Percentiles rank a stretch among this genome's conserved stretches.
These are phyloP conservation scores for Hymenoscyphus occultus DNA, from an alignment of 2,329 filamentous ascomycete genomes.

Conservation along the genomic window DNA sequence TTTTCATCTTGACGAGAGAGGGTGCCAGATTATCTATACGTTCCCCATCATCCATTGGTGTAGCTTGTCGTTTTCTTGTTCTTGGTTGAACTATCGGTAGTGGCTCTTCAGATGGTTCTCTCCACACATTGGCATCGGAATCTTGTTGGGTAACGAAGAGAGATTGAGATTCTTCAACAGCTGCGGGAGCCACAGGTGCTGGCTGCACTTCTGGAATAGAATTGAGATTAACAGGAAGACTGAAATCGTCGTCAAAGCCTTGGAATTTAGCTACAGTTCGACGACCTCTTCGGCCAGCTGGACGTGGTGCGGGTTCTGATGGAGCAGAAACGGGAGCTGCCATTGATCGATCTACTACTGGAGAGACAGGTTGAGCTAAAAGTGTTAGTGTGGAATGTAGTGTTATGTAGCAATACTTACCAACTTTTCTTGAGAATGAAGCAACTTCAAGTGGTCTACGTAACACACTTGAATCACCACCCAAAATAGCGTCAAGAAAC, in stretches of 20 bases:
- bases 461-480: conserved; percentile 70
- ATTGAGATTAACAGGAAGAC: conserved; percentile 14
- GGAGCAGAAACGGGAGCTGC: conserved; percentile 2
- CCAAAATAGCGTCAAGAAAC: conserved; percentile 85
- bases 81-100: conserved; percentile 17
- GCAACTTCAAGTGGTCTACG: conserved; percentile 63
- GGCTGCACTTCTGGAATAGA: conserved; percentile 37
- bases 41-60: conserved; percentile 44
- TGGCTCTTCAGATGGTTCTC: conserved; percentile 18
- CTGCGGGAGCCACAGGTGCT: conserved; percentile 9
- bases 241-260: conserved; percentile 61
- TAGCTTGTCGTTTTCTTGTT: conserved; percentile 44
- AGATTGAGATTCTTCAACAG: conserved; percentile 37
- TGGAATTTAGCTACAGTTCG: conserved; percentile 60
- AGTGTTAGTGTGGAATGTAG: not conserved
- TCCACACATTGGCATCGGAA: conserved; percentile 22
- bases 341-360: not conserved
- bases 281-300: conserved; percentile 37
- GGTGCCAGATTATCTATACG: conserved; percentile 72
- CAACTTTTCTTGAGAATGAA: conserved; percentile 26
- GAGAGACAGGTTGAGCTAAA: not conserved
- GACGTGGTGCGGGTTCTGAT: conserved; percentile 16
- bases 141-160: conserved; percentile 56
- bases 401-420: conserved; percentile 19
- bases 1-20: conserved; percentile 73